Evolutionary conservation across 2,329 filamentous ascomycete species (phyloP).

Genomic region (Cladosporium sp.): DNA sequence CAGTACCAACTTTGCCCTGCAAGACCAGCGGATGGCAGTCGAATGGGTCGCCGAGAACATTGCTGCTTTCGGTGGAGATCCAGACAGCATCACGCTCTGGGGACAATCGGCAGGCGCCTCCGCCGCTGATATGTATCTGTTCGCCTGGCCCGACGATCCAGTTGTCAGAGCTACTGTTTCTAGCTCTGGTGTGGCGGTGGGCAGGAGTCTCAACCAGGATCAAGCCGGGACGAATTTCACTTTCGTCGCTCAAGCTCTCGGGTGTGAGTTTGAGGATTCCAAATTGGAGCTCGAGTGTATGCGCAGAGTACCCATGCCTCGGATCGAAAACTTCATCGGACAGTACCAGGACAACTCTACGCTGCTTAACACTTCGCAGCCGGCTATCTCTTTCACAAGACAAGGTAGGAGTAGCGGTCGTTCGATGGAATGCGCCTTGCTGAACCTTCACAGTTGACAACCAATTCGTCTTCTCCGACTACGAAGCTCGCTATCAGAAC

Average conservation of each 20-base stretch:
- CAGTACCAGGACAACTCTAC: constrained; percentile 25
- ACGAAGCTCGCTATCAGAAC: constrained; percentile 19
- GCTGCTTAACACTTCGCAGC: constrained; percentile 11
- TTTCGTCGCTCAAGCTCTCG: constrained; percentile 33
- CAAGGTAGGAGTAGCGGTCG: constrained; percentile 18
- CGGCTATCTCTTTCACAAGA: constrained; percentile 27
- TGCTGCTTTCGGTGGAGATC: constrained; percentile 46
- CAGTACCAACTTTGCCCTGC: constrained; percentile 45
- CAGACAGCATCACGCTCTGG: constrained; percentile 22
- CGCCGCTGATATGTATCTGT: constrained; percentile 21
- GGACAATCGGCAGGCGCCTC: constrained; percentile 26
- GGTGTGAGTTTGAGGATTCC: constrained; percentile 26
- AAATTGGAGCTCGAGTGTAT: constrained; percentile 35
- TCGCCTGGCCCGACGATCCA: neutral
- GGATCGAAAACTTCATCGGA: constrained; percentile 32
- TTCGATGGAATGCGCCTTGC: neutral
- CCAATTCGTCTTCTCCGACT: constrained; percentile 26
- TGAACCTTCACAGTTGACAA: constrained; percentile 22
- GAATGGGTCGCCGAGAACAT: constrained; percentile 52
- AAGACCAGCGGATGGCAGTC: constrained; percentile 50
- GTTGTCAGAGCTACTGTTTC: constrained; percentile 1
- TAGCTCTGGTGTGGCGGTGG: constrained; percentile 1
- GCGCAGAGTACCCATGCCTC: constrained; percentile 25
- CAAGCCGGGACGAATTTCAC: constrained; percentile 34
- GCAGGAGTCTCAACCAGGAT: constrained; percentile 15